phyloP scores from a whole-genome alignment of 2,329 filamentous ascomycete genomes.

The Trichoderma guizhouense region DNA sequence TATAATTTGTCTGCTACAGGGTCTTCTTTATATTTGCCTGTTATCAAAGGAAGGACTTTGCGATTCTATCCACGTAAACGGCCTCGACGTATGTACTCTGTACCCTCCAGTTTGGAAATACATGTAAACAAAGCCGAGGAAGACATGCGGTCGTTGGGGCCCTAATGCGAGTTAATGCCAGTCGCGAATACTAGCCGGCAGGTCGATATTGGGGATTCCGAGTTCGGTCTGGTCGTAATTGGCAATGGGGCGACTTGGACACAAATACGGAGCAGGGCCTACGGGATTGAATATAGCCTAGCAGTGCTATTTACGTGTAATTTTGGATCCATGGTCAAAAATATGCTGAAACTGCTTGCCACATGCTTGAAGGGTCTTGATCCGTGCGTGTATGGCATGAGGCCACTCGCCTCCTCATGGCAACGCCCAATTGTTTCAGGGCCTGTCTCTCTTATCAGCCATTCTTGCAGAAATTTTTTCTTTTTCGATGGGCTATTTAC shows the following conservation, averaged over 20 bases:
- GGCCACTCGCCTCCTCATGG: neutral
- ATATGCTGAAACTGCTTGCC: neutral
- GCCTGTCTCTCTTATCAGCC: neutral
- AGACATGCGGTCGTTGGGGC: neutral
- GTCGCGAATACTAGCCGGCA: neutral
- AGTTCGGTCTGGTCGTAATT: neutral
- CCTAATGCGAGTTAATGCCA: neutral
- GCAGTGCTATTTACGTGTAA: neutral
- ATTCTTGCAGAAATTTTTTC: neutral
- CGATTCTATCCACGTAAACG: too few relatives aligned
- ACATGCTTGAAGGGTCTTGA: neutral
- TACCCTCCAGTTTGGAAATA: too few relatives aligned
- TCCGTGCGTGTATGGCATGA: conserved; percentile 1
- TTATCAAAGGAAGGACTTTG: too few relatives aligned
- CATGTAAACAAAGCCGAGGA: neutral
- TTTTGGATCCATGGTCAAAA: neutral
- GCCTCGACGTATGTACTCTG: too few relatives aligned
- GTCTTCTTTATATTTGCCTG: too few relatives aligned
- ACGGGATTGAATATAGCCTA: neutral
- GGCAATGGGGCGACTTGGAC: neutral
- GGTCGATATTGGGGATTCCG: neutral
- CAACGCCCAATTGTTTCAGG: conserved; percentile 1
- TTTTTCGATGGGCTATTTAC: neutral
- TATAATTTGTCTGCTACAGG: too few relatives aligned
- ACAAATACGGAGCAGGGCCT: neutral